Evolutionary conservation across 768 basidiomycete species (phyloP), one percentile per base, ranked within the genome.

Genomic region (Favolaschia claudopus): DNA sequence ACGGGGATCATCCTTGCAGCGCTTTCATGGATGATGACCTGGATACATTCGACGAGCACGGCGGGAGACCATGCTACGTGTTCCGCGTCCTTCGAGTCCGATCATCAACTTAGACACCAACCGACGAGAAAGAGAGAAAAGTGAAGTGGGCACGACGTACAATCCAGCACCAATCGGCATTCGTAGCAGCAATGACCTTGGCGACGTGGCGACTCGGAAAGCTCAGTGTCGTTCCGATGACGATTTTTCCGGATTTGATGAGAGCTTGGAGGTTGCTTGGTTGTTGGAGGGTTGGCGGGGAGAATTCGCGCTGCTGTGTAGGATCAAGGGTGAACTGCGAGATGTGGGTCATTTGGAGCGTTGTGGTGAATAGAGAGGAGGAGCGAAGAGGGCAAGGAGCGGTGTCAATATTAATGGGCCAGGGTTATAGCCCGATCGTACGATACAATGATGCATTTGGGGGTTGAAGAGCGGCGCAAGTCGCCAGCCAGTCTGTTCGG

Each of bases 121-220:
- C 20, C 8, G 8, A 10, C 1, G 31, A 7, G 24, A 22, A 40
- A 33, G 12, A 25, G 2, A n/a, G n/a, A n/a, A n/a, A n/a, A n/a
- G n/a, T n/a, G n/a, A n/a, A n/a, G n/a, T n/a, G n/a, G n/a, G n/a
- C n/a, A n/a, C n/a, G n/a, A 48, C 51, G 19, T 40, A 58, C 62
- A 33, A 63, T 50, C 62, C 62, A 63, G n/a, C 52, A 58, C 57
- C 57, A 59, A 40, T 63, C 62, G 5, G 56, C 62, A 4, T 57
- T 57, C 0, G 57, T 54, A 1, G 46, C 31, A 0, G 62, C 62
- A 3, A 63, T 15, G 13, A 53, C 55, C 27, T 63, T 63, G 1
- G 62, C 62, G 2, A 59, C 57, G 15, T 63, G 62, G 2, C 22
- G 32, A 46, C 62, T 63, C 1, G 62, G 57, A 32, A 50, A 58